A percentile compares a stretch with the other conserved stretches of the same genome.
These are phyloP conservation scores for Lodderomyces pseudojiufengensis DNA, from an alignment of 1,139 yeast genomes.

Conservation along the genomic window DNA sequence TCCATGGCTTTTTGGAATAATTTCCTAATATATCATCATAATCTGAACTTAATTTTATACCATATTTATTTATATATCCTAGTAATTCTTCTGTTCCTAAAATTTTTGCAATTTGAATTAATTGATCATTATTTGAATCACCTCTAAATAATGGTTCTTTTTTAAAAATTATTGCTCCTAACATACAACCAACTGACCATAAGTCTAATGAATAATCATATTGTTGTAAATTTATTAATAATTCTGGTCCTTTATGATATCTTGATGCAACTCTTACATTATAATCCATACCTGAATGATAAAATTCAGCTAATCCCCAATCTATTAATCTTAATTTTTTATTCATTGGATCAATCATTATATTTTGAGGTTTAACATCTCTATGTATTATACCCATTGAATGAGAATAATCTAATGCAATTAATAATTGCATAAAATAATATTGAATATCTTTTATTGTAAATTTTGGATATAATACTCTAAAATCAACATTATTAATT, in stretches of 20 bases:
- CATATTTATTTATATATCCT: slow-evolving; percentile 59
- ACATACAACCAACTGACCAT: slow-evolving; percentile 81
- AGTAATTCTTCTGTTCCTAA: slow-evolving; percentile 69
- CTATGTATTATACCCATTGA: slow-evolving; percentile 83
- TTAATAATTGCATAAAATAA: slow-evolving; percentile 65
- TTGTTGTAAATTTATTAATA: slow-evolving; percentile 67
- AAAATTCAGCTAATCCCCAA: slow-evolving; percentile 84
- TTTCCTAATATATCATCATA: slow-evolving; percentile 66
- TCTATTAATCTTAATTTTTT: slow-evolving; percentile 68
- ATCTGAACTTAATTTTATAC: slow-evolving; percentile 57
- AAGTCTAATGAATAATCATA: slow-evolving; percentile 76
- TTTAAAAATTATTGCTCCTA: slow-evolving; percentile 72
- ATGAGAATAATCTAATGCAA: slow-evolving; percentile 73
- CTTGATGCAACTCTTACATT: slow-evolving; percentile 80
- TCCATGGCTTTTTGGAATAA: slow-evolving; percentile 68
- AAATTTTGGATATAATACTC: slow-evolving; percentile 66
- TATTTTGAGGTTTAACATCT: slow-evolving; percentile 82
- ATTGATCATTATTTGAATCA: slow-evolving; percentile 72
- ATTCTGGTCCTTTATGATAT: slow-evolving; percentile 79
- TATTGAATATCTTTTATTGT: slow-evolving; percentile 61
- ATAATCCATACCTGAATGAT: slow-evolving; percentile 74
- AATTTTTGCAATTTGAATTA: slow-evolving; percentile 74
- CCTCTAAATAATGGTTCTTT: slow-evolving; percentile 80
- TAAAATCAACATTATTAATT: slow-evolving; percentile 67
- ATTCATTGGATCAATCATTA: slow-evolving; percentile 71